Evolutionary conservation across 148 eudicot genomes (phyloP).

Genomic region (Diospyros lotus): DNA sequence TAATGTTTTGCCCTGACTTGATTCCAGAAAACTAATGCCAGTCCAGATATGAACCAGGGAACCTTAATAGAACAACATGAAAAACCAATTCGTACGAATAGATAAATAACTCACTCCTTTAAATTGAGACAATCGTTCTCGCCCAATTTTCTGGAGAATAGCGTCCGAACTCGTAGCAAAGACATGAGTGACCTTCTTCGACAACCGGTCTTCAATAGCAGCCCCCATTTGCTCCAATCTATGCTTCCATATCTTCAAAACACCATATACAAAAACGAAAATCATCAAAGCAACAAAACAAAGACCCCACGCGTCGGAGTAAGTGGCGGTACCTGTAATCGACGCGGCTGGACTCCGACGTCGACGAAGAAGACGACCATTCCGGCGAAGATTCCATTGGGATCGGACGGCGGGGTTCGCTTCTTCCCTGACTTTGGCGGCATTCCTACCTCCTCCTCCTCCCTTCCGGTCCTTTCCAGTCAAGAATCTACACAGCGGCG

Average conservation of each 20-base stretch:
- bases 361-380: conserved; percentile 60
- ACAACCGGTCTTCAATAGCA: conserved; percentile 44
- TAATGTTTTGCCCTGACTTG: too few species aligned
- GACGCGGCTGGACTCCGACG: conserved; percentile 55
- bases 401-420: conserved; percentile 32
- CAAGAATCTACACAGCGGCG: too few species aligned
- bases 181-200: conserved; percentile 67
- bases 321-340: conserved; percentile 53
- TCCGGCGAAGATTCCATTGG: conserved; percentile 73
- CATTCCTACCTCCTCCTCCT: conserved; percentile 22
- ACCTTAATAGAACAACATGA: not conserved
- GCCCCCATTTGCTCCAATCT: conserved; percentile 88
- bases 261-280: not conserved
- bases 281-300: not conserved
- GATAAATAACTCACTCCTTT: conserved; percentile 43
- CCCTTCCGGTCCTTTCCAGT: not conserved
- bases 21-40: too few species aligned
- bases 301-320: not conserved
- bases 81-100: too few species aligned
- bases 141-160: conserved; percentile 42
- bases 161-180: conserved; percentile 55
- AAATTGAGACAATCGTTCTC: conserved; percentile 36
- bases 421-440: conserved; percentile 43
- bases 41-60: not conserved
- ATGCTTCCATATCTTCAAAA: conserved; percentile 77